Evolutionary conservation across 208 protist genomes (phyloP), one percentile per base, ranked within the genome.

Genomic region (Blechomonas ayalai): DNA sequence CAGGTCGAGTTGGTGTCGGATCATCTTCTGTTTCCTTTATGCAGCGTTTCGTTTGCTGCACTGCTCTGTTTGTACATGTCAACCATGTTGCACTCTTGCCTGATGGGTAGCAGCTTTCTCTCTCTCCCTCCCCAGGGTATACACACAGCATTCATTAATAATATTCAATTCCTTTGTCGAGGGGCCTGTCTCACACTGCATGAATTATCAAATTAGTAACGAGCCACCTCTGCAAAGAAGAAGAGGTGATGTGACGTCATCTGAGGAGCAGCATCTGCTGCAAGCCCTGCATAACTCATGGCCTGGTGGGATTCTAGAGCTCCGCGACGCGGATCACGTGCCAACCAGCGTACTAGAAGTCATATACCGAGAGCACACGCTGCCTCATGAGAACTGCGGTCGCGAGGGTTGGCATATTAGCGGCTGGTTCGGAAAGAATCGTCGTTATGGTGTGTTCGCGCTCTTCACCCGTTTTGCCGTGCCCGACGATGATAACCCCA

Each of bases 321-420:
- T 50, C 3, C 24, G 25, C 5, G 10, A 52, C 0, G 39, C 15
- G 7, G 32, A 38, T 13, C 24, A 45, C 3, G 56, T 73, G 28
- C 36, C 40, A 15, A 38, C 47, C 20, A 43, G 6, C 4, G 10
- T 36, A 8, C 33, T 84, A n/a, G 58, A 53, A 31, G 38, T 36
- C n/a, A 20, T 67, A 2, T 22, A 67, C 23, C 38, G 59, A 3
- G 49, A 73, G 3, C 70, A 77, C 53, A 67, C 68, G 29, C 47
- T 36, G 1, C 67, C 67, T 6, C 76, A 78, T 39, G 46, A 53
- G 18, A 29, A 73, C 36, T 73, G 59, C 46, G 58, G 49, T 3
- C 45, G 34, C 15, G 76, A 84, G 50, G 52, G 46, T 13, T 84
- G 67, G 67, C 60, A 42, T 36, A 19, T 80, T 23, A 59, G 71